Percentiles rank a stretch among this genome's conserved stretches.
Evolutionary conservation across 2,329 filamentous ascomycete genomes (phyloP).

Genomic region (Talaromyces verruculosus): DNA sequence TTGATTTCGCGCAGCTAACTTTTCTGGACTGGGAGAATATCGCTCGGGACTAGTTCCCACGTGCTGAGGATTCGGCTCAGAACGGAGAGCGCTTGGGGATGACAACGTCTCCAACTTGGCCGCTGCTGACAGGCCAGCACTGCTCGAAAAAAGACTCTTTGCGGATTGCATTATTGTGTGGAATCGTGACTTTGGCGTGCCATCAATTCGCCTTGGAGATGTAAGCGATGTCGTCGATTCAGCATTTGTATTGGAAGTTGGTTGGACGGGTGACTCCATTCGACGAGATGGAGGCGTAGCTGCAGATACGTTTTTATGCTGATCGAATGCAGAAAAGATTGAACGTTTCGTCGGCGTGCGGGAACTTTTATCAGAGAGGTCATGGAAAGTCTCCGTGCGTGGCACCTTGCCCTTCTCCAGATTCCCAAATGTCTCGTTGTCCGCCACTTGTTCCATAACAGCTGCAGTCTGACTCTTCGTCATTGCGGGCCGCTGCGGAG

Average conservation of each 20-base stretch:
- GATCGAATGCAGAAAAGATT: slow-evolving; percentile 46
- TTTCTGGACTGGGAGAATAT: slow-evolving; percentile 26
- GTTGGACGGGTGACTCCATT: slow-evolving; percentile 60
- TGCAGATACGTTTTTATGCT: slow-evolving; percentile 62
- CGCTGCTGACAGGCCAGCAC: slow-evolving; percentile 58
- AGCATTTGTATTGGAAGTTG: slow-evolving; percentile 56
- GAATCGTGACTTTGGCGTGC: slow-evolving; percentile 85
- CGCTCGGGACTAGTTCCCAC: slow-evolving; percentile 23
- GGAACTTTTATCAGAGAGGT: slow-evolving; percentile 32
- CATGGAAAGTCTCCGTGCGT: slow-evolving; percentile 34
- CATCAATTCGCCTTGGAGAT: slow-evolving; percentile 64
- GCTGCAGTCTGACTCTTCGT: slow-evolving; percentile 63
- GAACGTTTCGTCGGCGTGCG: slow-evolving; percentile 20
- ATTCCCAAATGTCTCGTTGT: slow-evolving; percentile 52
- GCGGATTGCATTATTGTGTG: slow-evolving; percentile 89
- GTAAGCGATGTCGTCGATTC: slow-evolving; percentile 58
- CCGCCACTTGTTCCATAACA: slow-evolving; percentile 58
- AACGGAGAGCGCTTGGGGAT: slow-evolving; percentile 35
- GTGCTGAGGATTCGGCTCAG: slow-evolving; percentile 31
- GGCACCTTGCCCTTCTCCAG: slow-evolving; percentile 50
- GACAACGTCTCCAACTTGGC: slow-evolving; percentile 58
- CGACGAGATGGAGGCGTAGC: slow-evolving; percentile 55
- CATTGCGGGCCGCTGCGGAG: slow-evolving; percentile 51
- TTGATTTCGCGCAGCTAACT: slow-evolving; percentile 45
- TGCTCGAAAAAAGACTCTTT: slow-evolving; percentile 80